These are phyloP conservation scores for Breviolum minutum DNA, from an alignment of 73 alveolate genomes.

Conservation along the genomic window DNA sequence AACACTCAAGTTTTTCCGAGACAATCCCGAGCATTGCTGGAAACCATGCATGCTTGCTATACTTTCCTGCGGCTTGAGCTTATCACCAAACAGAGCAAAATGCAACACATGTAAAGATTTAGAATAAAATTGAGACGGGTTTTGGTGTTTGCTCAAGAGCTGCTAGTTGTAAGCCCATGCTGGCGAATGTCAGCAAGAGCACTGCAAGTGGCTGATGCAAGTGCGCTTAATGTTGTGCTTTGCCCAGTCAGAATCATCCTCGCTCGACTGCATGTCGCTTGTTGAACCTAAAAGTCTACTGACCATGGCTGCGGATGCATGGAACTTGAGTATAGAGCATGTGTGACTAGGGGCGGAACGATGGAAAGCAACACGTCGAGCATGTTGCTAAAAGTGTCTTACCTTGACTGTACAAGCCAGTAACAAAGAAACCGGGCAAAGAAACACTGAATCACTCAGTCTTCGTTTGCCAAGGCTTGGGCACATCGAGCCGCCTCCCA, in stretches of 20 bases:
- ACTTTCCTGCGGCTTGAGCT: conserved; percentile 20
- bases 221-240: conserved; percentile 61
- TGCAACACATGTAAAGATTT: background rate
- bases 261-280: conserved; percentile 51
- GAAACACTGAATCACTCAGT: too few species aligned
- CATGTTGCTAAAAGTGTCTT: too few species aligned
- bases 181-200: conserved; percentile 54
- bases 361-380: too few species aligned
- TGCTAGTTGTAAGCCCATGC: background rate
- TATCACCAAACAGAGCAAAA: background rate
- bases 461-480: too few species aligned
- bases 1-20: background rate
- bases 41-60: conserved; percentile 64
- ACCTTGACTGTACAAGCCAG: too few species aligned
- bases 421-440: too few species aligned
- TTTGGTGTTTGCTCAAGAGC: background rate
- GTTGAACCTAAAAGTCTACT: background rate
- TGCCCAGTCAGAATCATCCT: conserved; percentile 32
- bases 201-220: conserved; percentile 31
- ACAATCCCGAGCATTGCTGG: conserved; percentile 84
- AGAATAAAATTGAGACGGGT: background rate
- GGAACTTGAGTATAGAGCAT: background rate
- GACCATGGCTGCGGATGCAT: background rate
- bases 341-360: too few species aligned
- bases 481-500: too few species aligned